Evolutionary conservation across 169 alveolate species (phyloP).

Genomic region (Babesia ovata): DNA sequence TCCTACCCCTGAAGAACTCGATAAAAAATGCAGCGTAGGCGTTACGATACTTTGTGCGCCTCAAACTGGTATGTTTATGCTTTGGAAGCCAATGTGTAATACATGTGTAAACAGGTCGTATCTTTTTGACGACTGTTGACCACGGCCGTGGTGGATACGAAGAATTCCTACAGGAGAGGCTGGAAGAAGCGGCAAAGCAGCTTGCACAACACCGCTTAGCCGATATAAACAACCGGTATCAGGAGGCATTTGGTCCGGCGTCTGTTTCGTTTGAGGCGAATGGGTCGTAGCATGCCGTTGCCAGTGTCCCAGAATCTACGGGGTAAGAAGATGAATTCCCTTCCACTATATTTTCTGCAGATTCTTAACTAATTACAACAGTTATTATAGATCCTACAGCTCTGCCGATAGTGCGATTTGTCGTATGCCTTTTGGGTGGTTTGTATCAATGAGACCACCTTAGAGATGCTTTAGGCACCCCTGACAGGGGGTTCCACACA

Average conservation of each 20-base stretch:
- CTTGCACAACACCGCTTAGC: not conserved
- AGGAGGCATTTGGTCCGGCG: conserved; percentile 20
- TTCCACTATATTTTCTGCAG: too few relatives aligned
- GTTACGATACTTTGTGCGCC: conserved; percentile 55
- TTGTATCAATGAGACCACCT: too few relatives aligned
- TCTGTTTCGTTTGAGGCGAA: conserved; percentile 34
- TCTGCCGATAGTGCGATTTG: too few relatives aligned
- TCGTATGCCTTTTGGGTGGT: too few relatives aligned
- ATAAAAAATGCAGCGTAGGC: conserved; percentile 16
- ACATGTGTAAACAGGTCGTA: conserved; percentile 28
- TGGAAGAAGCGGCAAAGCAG: conserved; percentile 1
- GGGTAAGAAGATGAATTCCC: too few relatives aligned
- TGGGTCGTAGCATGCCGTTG: not conserved
- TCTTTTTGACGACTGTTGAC: conserved; percentile 46
- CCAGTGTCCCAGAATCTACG: too few relatives aligned
- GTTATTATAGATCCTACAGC: too few relatives aligned
- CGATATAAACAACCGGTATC: not conserved
- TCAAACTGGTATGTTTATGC: conserved; percentile 29
- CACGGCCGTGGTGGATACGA: conserved; percentile 44
- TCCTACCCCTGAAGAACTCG: conserved; percentile 47
- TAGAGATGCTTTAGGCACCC: too few relatives aligned
- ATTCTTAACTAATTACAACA: too few relatives aligned
- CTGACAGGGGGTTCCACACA: too few relatives aligned
- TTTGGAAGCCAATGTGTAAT: not conserved
- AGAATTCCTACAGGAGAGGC: not conserved